Evolutionary conservation across 495 filamentous ascomycete species (phyloP).

Genomic region (Penicillium salamii): DNA sequence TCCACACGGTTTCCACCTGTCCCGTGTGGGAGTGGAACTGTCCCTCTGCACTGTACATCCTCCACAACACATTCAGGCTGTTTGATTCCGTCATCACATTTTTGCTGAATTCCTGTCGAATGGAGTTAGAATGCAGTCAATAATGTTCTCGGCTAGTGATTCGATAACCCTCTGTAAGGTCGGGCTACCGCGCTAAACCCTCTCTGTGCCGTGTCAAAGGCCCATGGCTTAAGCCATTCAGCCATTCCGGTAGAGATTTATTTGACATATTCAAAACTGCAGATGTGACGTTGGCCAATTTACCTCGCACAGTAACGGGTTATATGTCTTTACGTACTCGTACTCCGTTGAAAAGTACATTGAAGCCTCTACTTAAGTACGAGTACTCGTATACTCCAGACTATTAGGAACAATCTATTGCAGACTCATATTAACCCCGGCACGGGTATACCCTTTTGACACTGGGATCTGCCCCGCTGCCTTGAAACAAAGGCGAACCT

Average conservation of each 20-base stretch:
- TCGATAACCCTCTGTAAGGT: constrained; percentile 20
- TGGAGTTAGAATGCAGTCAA: constrained; percentile 24
- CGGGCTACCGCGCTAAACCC: constrained; percentile 21
- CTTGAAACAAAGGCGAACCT: constrained; percentile 43
- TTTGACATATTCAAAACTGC: too few relatives aligned
- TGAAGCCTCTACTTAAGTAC: too few relatives aligned
- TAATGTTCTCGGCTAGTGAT: constrained; percentile 25
- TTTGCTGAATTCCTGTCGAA: constrained; percentile 9
- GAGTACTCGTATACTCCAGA: too few relatives aligned
- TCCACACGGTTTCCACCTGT: not conserved
- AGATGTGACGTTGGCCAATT: too few relatives aligned
- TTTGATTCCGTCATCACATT: constrained; percentile 26
- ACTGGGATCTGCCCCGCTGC: constrained; percentile 41
- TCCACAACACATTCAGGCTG: not conserved
- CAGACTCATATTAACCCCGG: constrained; percentile 15
- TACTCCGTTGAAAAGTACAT: not conserved
- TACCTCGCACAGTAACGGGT: too few relatives aligned
- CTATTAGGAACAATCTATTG: too few relatives aligned
- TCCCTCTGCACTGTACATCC: constrained; percentile 8
- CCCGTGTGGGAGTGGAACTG: constrained; percentile 7
- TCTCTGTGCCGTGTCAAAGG: constrained; percentile 26
- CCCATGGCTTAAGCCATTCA: constrained; percentile 15
- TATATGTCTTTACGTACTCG: too few relatives aligned
- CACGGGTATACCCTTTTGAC: constrained; percentile 42
- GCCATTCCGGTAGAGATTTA: constrained; percentile 16